phyloP scores from a whole-genome alignment of 352 stramenopile species.

The Globisporangium splendens region DNA sequence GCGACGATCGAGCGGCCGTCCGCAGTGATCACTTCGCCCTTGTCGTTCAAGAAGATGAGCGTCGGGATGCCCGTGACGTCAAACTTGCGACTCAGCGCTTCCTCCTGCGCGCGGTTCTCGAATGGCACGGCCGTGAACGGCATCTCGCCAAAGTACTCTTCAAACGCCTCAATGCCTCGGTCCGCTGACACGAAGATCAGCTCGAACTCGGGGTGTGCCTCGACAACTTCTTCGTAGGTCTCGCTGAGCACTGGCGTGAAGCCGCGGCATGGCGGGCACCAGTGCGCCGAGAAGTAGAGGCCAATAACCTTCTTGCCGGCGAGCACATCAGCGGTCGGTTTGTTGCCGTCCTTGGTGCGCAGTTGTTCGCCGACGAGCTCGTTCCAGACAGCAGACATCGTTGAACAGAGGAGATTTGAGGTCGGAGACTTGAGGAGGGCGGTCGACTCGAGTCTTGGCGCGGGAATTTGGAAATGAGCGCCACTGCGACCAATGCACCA shows the following conservation, averaged over 20 bases:
- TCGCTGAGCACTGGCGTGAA: conserved; percentile 93
- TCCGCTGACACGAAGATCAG: conserved; percentile 90
- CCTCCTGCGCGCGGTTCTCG: conserved; percentile 61
- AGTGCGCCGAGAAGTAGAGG: conserved; percentile 97
- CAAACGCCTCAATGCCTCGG: conserved; percentile 63
- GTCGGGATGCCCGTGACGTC: conserved; percentile 86
- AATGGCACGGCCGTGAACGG: conserved; percentile 94
- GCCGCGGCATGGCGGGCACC: conserved; percentile 90
- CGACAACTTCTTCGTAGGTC: conserved; percentile 88
- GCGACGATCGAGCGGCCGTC: conserved; percentile 78
- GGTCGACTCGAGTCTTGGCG: no score
- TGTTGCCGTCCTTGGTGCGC: conserved; percentile 65
- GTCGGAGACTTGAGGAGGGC: no score
- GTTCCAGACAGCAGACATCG: conserved; percentile 28
- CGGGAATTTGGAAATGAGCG: no score
- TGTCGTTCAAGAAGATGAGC: conserved; percentile 85
- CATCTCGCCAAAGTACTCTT: conserved; percentile 91
- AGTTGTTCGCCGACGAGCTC: conserved; percentile 65
- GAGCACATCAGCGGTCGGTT: conserved; percentile 67
- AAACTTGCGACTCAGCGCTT: conserved; percentile 78
- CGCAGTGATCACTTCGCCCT: conserved; percentile 70
- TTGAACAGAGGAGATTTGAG: no score
- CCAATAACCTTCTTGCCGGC: conserved; percentile 80
- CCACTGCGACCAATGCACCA: no score
- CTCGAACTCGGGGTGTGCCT: conserved; percentile 87